Conservation (phyloP, 2,329 filamentous ascomycete species). For the Fusarium temperatum region DNA sequence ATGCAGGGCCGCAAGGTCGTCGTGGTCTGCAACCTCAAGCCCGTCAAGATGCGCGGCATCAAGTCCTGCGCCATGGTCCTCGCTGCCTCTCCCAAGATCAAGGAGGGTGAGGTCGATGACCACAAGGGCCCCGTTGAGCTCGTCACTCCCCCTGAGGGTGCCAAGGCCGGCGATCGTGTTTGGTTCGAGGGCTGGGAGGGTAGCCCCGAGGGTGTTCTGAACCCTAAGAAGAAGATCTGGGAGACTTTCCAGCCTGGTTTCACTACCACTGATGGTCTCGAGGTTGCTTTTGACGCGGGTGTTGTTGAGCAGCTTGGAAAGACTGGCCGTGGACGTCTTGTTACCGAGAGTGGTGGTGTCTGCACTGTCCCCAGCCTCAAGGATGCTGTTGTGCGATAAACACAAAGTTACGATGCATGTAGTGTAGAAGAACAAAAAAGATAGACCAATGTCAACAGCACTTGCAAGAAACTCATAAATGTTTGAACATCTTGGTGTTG, state of each 20-base stretch:
- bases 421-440: constrained; percentile 24
- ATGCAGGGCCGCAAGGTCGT: constrained; percentile 98
- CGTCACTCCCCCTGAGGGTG: constrained; percentile 80
- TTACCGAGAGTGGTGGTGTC: constrained; percentile 78
- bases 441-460: neutral
- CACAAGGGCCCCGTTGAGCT: constrained; percentile 94
- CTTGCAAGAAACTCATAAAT: neutral
- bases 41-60: constrained; percentile 96
- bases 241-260: constrained; percentile 97
- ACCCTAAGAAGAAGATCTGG: constrained; percentile 99
- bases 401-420: neutral
- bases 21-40: constrained; percentile 97
- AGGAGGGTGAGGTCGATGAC: constrained; percentile 80
- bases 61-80: constrained; percentile 88
- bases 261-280: constrained; percentile 81
- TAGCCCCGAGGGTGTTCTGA: constrained; percentile 90
- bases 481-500: neutral
- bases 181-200: constrained; percentile 95
- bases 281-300: constrained; percentile 86
- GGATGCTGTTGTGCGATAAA: constrained; percentile 83
- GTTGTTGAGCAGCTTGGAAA: constrained; percentile 80
- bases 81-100: constrained; percentile 84
- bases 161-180: constrained; percentile 85
- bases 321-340: constrained; percentile 72
- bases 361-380: constrained; percentile 86